Percentiles rank a stretch among this genome's conserved stretches.
phyloP scores from a whole-genome alignment of 768 basidiomycete species.

The Stropharia rugosoannulata region DNA sequence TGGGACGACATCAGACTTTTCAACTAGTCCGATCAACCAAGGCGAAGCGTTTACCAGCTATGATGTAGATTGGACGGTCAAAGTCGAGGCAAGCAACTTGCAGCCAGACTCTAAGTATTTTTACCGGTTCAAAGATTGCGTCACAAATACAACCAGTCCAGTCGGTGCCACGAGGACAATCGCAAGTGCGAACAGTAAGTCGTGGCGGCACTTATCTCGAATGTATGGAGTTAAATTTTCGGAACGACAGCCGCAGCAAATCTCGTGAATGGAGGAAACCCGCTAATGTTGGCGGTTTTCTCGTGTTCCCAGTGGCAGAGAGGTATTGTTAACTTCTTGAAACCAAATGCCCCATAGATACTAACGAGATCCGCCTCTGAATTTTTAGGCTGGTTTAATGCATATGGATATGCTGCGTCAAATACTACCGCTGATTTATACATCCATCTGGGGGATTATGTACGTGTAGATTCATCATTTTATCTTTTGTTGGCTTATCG shows the following conservation, averaged over 20 bases:
- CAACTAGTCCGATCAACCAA: too few species aligned
- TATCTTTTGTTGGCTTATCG: not conserved
- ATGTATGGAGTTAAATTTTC: slow-evolving; percentile 15
- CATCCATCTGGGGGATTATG: slow-evolving; percentile 61
- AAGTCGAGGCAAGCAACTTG: slow-evolving; percentile 54
- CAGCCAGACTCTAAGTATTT: slow-evolving; percentile 53
- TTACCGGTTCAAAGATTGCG: slow-evolving; percentile 56
- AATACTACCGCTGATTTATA: slow-evolving; percentile 53
- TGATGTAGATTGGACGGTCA: slow-evolving; percentile 61
- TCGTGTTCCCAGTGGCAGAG: too few species aligned
- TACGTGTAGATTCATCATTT: slow-evolving; percentile 21
- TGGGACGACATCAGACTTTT: too few species aligned
- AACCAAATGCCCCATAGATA: too few species aligned
- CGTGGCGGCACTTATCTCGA: not conserved
- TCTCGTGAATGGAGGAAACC: slow-evolving; percentile 43
- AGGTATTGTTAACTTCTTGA: too few species aligned
- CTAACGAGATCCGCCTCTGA: not conserved
- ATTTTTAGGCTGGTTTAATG: slow-evolving; percentile 54
- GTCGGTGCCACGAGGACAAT: slow-evolving; percentile 54
- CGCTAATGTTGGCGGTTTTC: slow-evolving; percentile 32
- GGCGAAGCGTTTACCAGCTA: slow-evolving; percentile 37
- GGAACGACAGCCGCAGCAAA: too few species aligned
- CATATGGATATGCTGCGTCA: slow-evolving; percentile 54
- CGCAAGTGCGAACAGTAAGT: slow-evolving; percentile 43
- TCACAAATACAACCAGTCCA: slow-evolving; percentile 41